Conservation (phyloP, 495 filamentous ascomycete genomes). For the Aspergillus funiculosus region DNA sequence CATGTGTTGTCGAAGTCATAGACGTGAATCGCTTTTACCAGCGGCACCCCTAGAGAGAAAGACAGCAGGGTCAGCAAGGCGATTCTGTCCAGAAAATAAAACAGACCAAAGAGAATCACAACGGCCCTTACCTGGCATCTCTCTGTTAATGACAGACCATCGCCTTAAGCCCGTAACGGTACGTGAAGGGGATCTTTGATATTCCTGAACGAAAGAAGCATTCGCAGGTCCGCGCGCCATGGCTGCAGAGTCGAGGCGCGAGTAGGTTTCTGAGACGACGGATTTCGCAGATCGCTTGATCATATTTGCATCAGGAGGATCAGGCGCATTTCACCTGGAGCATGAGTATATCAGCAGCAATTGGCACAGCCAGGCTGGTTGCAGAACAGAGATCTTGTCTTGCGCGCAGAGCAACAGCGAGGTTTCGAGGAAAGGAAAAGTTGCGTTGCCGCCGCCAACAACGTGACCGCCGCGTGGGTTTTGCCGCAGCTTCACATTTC, state of each 20-base stretch:
- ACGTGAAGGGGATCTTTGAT: conserved; percentile 29
- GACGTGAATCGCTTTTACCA: conserved; percentile 77
- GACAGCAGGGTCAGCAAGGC: conserved; percentile 5
- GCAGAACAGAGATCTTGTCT: too few relatives aligned
- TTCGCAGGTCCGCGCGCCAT: conserved; percentile 27
- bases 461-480: conserved; percentile 14
- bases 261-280: conserved; percentile 34
- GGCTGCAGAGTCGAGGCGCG: conserved; percentile 13
- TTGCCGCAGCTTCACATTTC: not conserved
- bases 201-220: conserved; percentile 12
- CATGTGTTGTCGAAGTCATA: conserved; percentile 99
- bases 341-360: not conserved
- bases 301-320: conserved; percentile 3
- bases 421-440: not conserved
- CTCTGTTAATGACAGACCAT: conserved; percentile 72
- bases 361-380: too few relatives aligned
- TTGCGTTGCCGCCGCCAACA: conserved; percentile 12
- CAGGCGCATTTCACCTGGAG: conserved; percentile 3
- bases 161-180: conserved; percentile 70
- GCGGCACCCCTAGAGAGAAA: conserved; percentile 45
- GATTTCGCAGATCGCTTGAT: conserved; percentile 39
- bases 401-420: too few relatives aligned
- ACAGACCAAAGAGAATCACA: conserved; percentile 1
- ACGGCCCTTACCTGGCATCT: conserved; percentile 55
- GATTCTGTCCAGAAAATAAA: conserved; percentile 7